These are phyloP conservation scores for Sporisorium exsertum DNA, from an alignment of 1,284 basidiomycete genomes.

Conservation along the genomic window DNA sequence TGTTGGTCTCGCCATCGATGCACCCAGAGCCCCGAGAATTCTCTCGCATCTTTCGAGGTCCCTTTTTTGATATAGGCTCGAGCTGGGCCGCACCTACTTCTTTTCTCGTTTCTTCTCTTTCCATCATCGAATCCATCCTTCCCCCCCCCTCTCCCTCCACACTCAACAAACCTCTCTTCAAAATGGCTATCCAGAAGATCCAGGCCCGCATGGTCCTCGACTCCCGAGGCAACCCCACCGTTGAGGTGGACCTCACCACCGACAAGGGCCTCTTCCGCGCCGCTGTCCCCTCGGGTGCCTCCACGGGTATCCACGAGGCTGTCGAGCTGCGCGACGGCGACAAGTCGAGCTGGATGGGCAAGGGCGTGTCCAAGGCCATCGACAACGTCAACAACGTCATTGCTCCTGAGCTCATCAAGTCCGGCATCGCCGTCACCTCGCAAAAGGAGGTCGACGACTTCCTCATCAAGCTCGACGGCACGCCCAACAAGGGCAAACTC, in stretches of 20 bases:
- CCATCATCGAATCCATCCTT: slow-evolving; percentile 14
- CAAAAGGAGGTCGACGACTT: slow-evolving; percentile 99
- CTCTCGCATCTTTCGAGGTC: neutral
- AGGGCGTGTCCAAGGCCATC: slow-evolving; percentile 89
- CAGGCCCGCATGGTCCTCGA: slow-evolving; percentile 64
- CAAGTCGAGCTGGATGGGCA: slow-evolving; percentile 92
- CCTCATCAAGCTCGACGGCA: slow-evolving; percentile 97
- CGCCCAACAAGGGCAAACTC: slow-evolving; percentile 98
- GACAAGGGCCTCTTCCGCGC: slow-evolving; percentile 86
- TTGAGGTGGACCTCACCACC: slow-evolving; percentile 68
- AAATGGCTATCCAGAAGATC: slow-evolving; percentile 64
- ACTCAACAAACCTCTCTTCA: slow-evolving; percentile 15
- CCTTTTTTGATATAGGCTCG: slow-evolving; percentile 21
- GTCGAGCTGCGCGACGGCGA: slow-evolving; percentile 98
- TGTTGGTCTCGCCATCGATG: slow-evolving; percentile 5
- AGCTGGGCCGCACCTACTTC: neutral
- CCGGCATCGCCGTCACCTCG: slow-evolving; percentile 85
- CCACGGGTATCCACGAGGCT: slow-evolving; percentile 97
- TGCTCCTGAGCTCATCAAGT: slow-evolving; percentile 88
- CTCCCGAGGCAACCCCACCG: slow-evolving; percentile 69
- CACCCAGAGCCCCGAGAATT: neutral
- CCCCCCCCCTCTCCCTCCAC: slow-evolving; percentile 9
- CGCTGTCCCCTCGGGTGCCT: slow-evolving; percentile 96
- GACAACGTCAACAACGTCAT: slow-evolving; percentile 93
- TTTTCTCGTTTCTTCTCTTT: slow-evolving; percentile 7